These are phyloP conservation scores for Sphaerobolus stellatus DNA, from an alignment of 1,284 basidiomycete genomes.

Conservation along the genomic window DNA sequence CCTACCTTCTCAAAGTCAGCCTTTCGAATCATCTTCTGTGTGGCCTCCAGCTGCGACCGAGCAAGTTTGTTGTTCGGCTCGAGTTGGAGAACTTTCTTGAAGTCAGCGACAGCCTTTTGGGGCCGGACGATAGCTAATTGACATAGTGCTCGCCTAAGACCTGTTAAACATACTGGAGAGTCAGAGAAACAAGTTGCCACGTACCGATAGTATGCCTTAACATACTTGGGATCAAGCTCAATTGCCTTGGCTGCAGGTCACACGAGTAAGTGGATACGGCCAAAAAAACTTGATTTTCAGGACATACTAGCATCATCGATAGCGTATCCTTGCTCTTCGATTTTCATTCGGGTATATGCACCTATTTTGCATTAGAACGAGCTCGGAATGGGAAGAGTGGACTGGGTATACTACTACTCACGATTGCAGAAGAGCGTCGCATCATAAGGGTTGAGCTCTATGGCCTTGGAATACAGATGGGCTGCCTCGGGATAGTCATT, in stretches of 20 bases:
- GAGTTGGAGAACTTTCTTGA: conserved; percentile 82
- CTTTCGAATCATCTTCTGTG: conserved; percentile 85
- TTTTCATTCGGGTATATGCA: conserved; percentile 73
- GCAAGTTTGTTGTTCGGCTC: conserved; percentile 88
- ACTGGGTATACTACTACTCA: conserved; percentile 10
- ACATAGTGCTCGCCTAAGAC: conserved; percentile 79
- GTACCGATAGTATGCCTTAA: conserved; percentile 87
- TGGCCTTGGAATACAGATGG: conserved; percentile 73
- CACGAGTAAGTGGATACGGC: background rate
- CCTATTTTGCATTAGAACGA: conserved; percentile 14
- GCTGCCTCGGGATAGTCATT: conserved; percentile 66
- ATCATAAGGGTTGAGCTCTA: conserved; percentile 76
- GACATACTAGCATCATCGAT: conserved; percentile 72
- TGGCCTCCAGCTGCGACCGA: conserved; percentile 79
- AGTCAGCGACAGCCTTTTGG: conserved; percentile 80
- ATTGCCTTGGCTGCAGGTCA: conserved; percentile 73
- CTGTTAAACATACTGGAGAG: background rate
- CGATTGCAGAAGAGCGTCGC: conserved; percentile 80
- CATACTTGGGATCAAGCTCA: conserved; percentile 84
- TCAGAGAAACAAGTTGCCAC: conserved; percentile 20
- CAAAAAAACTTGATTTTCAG: background rate
- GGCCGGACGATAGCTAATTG: conserved; percentile 88
- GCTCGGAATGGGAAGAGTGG: background rate
- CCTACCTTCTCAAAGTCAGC: conserved; percentile 87
- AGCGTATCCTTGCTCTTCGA: conserved; percentile 84